Conservation (phyloP, 176 grass and related monocot species). For the Cocos nucifera region DNA sequence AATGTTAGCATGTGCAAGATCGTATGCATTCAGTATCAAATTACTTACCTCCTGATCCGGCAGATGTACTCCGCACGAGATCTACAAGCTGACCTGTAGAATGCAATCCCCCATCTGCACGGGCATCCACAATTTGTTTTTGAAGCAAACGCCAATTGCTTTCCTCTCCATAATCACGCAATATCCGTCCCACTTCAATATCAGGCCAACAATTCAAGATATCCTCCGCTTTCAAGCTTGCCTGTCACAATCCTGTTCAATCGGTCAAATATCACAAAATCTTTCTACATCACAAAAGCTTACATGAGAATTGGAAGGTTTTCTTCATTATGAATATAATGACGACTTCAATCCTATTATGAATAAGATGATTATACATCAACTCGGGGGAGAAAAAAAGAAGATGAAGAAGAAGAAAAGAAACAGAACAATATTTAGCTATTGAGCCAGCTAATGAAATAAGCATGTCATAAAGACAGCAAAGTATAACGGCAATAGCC, state of each 20-base stretch:
- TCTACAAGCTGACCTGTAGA: slow-evolving; percentile 54
- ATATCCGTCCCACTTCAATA: slow-evolving; percentile 65
- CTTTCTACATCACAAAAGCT: not conserved
- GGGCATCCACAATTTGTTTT: slow-evolving; percentile 58
- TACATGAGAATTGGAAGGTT: no score
- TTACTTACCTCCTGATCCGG: slow-evolving; percentile 39
- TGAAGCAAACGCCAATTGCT: slow-evolving; percentile 78
- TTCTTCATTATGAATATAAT: no score
- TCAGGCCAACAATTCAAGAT: slow-evolving; percentile 91
- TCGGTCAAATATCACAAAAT: slow-evolving; percentile 15
- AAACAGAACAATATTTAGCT: no score
- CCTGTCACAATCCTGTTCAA: slow-evolving; percentile 35
- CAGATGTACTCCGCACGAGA: slow-evolving; percentile 52
- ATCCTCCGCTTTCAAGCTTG: slow-evolving; percentile 75
- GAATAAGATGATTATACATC: no score
- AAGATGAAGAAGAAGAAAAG: no score
- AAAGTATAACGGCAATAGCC: no score
- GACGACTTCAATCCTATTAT: no score
- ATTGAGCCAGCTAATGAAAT: no score
- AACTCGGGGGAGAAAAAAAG: no score
- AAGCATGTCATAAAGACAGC: no score
- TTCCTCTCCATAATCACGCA: slow-evolving; percentile 90
- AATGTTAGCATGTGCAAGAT: no score
- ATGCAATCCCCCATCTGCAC: slow-evolving; percentile 38
- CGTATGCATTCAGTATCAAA: not conserved